Conservation (phyloP, 2,329 filamentous ascomycete genomes). For the Nectriaceae sp. region DNA sequence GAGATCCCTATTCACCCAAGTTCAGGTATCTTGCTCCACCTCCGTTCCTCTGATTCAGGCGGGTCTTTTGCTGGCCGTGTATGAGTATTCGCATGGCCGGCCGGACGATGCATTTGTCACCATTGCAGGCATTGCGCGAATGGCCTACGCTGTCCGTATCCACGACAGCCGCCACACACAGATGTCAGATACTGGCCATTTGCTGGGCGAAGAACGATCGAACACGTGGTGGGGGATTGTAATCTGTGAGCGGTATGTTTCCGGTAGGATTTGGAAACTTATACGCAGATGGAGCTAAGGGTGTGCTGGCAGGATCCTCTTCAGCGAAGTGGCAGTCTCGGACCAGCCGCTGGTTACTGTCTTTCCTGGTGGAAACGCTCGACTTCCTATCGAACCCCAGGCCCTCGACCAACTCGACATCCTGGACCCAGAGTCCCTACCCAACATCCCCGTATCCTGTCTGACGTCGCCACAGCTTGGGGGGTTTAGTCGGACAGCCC, state of each 20-base stretch:
- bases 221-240: conserved; percentile 8
- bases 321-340: not conserved
- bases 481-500: conserved; percentile 1
- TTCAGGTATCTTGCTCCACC: not conserved
- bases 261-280: not conserved
- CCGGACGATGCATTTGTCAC: conserved; percentile 1
- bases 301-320: not conserved
- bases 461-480: not conserved
- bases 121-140: not conserved
- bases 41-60: conserved; percentile 2
- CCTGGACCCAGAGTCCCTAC: not conserved
- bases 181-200: no score
- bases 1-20: conserved; percentile 2
- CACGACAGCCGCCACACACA: not conserved
- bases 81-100: conserved; percentile 1
- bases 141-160: not conserved
- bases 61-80: conserved; percentile 1
- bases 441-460: not conserved
- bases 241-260: conserved; percentile 4
- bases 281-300: not conserved
- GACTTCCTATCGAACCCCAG: not conserved
- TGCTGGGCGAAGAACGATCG: not conserved
- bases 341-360: conserved; percentile 1
- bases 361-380: not conserved
- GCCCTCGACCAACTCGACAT: not conserved